Percentiles rank a stretch among this genome's conserved stretches.
Evolutionary conservation across 352 stramenopile genomes (phyloP).

Genomic region (Phytophthora sp.): DNA sequence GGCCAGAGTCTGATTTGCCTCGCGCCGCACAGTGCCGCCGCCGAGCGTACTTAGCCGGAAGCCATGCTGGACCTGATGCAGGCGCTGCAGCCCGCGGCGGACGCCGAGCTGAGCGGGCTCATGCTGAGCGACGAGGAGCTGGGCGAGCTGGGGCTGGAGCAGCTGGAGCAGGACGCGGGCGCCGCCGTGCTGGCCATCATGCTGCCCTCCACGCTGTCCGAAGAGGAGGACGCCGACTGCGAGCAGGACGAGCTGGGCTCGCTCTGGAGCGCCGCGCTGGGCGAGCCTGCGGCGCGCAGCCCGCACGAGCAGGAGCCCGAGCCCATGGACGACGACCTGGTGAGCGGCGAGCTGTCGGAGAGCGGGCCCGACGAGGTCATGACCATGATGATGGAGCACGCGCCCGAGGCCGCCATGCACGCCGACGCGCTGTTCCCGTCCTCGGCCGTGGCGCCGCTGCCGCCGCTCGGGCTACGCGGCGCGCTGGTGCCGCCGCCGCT

Average conservation of each 20-base stretch:
- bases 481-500: slow-evolving; percentile 7
- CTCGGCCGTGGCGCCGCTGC: slow-evolving; percentile 26
- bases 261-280: slow-evolving; percentile 38
- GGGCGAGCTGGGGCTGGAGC: slow-evolving; percentile 25
- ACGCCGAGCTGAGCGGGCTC: slow-evolving; percentile 27
- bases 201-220: slow-evolving; percentile 25
- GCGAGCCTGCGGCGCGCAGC: slow-evolving; percentile 10
- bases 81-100: slow-evolving; percentile 21
- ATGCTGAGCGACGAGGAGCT: slow-evolving; percentile 37
- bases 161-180: slow-evolving; percentile 31
- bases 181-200: slow-evolving; percentile 35
- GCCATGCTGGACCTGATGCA: slow-evolving; percentile 41
- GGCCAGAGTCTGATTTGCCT: slow-evolving; percentile 25
- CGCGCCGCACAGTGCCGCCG: background rate
- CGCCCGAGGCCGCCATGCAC: slow-evolving; percentile 18
- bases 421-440: slow-evolving; percentile 32
- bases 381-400: slow-evolving; percentile 40
- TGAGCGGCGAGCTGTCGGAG: slow-evolving; percentile 38
- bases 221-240: slow-evolving; percentile 20
- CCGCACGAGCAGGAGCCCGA: slow-evolving; percentile 10
- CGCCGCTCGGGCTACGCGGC: slow-evolving; percentile 15
- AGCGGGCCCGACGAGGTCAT: slow-evolving; percentile 40
- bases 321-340: slow-evolving; percentile 29
- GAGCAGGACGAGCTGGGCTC: slow-evolving; percentile 32
- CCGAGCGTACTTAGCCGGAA: slow-evolving; percentile 13